A percentile compares a stretch with the other conserved stretches of the same genome.
phyloP scores from a whole-genome alignment of 2,329 filamentous ascomycete genomes.

The Fonsecaea multimorphosa region DNA sequence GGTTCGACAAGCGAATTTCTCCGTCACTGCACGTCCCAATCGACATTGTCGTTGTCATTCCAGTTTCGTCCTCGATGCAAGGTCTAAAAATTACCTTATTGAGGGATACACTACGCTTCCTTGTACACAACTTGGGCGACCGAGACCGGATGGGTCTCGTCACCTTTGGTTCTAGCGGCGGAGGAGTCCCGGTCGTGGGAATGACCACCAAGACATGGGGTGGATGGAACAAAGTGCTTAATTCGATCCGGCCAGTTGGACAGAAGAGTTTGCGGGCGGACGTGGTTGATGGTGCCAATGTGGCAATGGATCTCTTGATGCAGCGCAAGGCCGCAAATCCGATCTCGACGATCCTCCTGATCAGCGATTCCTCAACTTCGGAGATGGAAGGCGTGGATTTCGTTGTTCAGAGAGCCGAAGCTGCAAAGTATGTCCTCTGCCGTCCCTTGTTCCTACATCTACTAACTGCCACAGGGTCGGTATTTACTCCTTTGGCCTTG shows the following conservation, averaged over 20 bases:
- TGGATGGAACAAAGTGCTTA: conserved; percentile 85
- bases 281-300: conserved; percentile 95
- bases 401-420: conserved; percentile 93
- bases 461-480: conserved; percentile 68
- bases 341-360: conserved; percentile 91
- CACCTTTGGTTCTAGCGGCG: conserved; percentile 92
- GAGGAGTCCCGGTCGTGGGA: conserved; percentile 92
- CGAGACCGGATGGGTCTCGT: conserved; percentile 96
- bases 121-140: conserved; percentile 87
- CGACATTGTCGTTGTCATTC: conserved; percentile 94
- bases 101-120: conserved; percentile 87
- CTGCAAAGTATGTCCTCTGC: conserved; percentile 76
- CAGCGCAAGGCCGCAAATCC: conserved; percentile 95
- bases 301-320: conserved; percentile 98
- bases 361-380: conserved; percentile 94
- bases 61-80: conserved; percentile 98
- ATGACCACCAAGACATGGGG: conserved; percentile 96
- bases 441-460: conserved; percentile 9
- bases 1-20: conserved; percentile 46
- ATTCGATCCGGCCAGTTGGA: conserved; percentile 87
- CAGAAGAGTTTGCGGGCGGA: conserved; percentile 97
- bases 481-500: conserved; percentile 95
- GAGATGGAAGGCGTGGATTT: conserved; percentile 97
- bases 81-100: conserved; percentile 97
- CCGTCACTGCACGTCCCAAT: conserved; percentile 81